These are phyloP conservation scores for Plasmodium knowlesi DNA, from an alignment of 169 alveolate genomes.

Conservation along the genomic window DNA sequence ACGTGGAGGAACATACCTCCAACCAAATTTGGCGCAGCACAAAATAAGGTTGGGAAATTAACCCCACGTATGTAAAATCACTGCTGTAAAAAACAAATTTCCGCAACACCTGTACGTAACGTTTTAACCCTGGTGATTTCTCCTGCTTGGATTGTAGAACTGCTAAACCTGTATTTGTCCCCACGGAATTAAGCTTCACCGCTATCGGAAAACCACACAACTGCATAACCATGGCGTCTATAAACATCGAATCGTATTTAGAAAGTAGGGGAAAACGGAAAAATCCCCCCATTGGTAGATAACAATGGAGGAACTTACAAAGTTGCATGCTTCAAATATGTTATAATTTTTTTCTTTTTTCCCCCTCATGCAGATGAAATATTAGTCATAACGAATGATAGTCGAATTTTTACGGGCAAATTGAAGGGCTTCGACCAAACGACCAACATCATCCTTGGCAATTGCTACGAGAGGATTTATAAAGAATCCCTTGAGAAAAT, in stretches of 20 bases:
- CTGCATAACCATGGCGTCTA: conserved; percentile 32
- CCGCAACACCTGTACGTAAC: too few species aligned
- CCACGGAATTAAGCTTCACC: background rate
- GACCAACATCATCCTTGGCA: conserved; percentile 88
- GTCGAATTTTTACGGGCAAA: conserved; percentile 90
- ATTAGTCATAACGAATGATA: conserved; percentile 89
- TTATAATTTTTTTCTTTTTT: background rate
- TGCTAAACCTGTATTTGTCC: background rate
- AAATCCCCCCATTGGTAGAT: background rate
- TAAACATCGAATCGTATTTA: conserved; percentile 61
- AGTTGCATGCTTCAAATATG: background rate
- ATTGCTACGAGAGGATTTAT: conserved; percentile 90
- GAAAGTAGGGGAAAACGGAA: conserved; percentile 29
- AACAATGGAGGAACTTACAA: background rate
- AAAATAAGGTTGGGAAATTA: background rate
- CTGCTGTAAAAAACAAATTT: background rate
- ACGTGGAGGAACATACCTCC: background rate
- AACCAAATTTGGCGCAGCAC: background rate
- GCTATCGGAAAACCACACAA: background rate
- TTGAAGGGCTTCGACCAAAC: conserved; percentile 92
- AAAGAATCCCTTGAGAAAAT: conserved; percentile 87
- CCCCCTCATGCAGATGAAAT: conserved; percentile 81
- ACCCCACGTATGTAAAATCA: background rate
- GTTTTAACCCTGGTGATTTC: background rate
- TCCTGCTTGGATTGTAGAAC: background rate